A percentile compares a stretch with the other conserved stretches of the same genome.
phyloP scores from a whole-genome alignment of 305 asterid genomes.

The Striga hermonthica region DNA sequence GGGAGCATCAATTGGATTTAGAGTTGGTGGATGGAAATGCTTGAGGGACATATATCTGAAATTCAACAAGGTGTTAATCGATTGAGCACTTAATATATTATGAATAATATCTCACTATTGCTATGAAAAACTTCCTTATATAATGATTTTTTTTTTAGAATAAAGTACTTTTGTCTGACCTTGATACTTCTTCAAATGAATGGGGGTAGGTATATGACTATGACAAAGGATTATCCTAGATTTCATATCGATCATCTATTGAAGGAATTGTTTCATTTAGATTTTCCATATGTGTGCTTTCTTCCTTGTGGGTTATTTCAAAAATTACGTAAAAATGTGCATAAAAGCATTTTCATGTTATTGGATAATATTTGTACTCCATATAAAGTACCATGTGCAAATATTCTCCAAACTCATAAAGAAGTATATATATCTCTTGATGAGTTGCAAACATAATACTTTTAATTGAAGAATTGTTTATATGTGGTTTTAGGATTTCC shows the following conservation, averaged over 20 bases:
- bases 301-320: constrained; percentile 5
- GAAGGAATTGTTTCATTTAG: constrained; percentile 1
- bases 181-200: constrained; percentile 21
- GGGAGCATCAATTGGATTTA: constrained; percentile 85
- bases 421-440: not conserved
- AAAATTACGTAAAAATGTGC: constrained; percentile 3
- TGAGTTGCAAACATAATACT: not conserved
- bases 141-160: constrained; percentile 19
- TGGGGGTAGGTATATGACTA: constrained; percentile 5
- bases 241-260: constrained; percentile 19
- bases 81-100: constrained; percentile 18
- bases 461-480: not conserved
- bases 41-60: constrained; percentile 85
- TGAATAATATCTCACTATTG: constrained; percentile 16
- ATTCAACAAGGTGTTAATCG: constrained; percentile 69
- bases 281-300: constrained; percentile 18
- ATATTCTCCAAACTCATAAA: not conserved
- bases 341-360: not conserved
- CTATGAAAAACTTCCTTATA: constrained; percentile 7
- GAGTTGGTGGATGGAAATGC: constrained; percentile 98
- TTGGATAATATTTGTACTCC: not conserved
- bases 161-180: constrained; percentile 21
- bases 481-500: too few relatives aligned
- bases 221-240: constrained; percentile 18
- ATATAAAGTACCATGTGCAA: not conserved